Evolutionary conservation across 306 rosid genomes (phyloP), one percentile per base, ranked within the genome.

Genomic region (Pueraria montana): DNA sequence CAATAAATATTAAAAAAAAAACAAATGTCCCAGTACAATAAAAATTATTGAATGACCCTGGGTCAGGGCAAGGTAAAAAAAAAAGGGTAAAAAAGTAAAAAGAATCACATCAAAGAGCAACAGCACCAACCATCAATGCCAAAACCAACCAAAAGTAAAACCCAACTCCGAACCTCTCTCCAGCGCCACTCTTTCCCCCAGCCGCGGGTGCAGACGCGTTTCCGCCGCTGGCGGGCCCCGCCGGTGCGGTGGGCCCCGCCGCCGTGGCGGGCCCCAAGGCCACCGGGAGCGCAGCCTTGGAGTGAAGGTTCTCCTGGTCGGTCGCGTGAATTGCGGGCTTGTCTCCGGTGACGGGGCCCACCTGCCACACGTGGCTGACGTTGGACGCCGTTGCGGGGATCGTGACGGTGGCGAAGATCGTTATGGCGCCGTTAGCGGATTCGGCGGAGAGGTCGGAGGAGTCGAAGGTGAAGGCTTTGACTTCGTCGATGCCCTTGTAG

Each of bases 331-430:
- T 32, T 0, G 0, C 1, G 0, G 86, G 88, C 3, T 1, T 49
- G 0, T 87, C 88, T 3, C 16, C 18, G 10, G 6, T 3, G 1
- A 87, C 82, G 18, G 97, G 86, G 0, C 98, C 98, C 26, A 87
- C 97, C 80, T 94, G 98, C 98, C 98, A 94, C 0, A 92, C 80
- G 26, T 90, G 93, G 40, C 67, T 90, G 16, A 90, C 4, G 34
- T 50, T 69, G 5, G 30, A 73, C 7, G 74, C 61, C 7, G 63
- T 80, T 7, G 9, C 89, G 73, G 97, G 94, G 14, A 91, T 59
- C 75, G 83, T 88, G 43, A 88, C 14, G 26, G 27, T 24, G 13
- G 91, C 97, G 17, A 68, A 88, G 58, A 94, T 84, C 23, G 81
- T 82, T n/a, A 80, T 36, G 0, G 0, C 72, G 2, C 87, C 87